A percentile compares a stretch with the other conserved stretches of the same genome.
These are phyloP conservation scores for Boletus speciosus DNA, from an alignment of 768 basidiomycete species.

Conservation along the genomic window DNA sequence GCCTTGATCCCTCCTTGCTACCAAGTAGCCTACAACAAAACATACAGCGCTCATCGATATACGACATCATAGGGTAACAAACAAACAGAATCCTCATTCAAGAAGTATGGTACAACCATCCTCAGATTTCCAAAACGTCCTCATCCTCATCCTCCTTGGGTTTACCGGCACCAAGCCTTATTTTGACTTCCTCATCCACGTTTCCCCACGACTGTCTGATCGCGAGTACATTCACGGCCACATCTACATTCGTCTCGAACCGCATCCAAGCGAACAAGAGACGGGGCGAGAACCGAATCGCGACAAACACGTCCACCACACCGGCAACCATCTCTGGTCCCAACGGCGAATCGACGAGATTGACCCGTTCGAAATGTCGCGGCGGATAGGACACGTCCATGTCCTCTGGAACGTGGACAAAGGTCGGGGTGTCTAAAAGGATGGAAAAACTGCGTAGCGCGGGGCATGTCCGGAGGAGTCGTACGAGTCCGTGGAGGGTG, in stretches of 20 bases:
- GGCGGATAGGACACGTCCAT: conserved; percentile 1
- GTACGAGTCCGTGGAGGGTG: not conserved
- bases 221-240: not conserved
- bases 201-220: not conserved
- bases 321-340: not conserved
- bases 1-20: no score
- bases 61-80: no score
- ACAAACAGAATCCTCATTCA: not conserved
- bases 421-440: not conserved
- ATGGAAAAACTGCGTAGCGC: not conserved
- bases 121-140: not conserved
- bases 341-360: conserved; percentile 3
- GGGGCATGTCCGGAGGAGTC: not conserved
- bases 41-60: no score
- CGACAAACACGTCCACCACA: conserved; percentile 3
- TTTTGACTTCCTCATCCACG: not conserved
- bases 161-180: not conserved
- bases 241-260: no score
- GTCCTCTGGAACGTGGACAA: not conserved
- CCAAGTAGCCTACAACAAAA: no score
- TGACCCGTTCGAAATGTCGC: not conserved
- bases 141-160: not conserved
- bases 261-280: not conserved
- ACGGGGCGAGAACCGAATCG: not conserved
- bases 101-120: not conserved